Evolutionary conservation across 2,329 filamentous ascomycete species (phyloP).

Genomic region (Neofusicoccum sp.): DNA sequence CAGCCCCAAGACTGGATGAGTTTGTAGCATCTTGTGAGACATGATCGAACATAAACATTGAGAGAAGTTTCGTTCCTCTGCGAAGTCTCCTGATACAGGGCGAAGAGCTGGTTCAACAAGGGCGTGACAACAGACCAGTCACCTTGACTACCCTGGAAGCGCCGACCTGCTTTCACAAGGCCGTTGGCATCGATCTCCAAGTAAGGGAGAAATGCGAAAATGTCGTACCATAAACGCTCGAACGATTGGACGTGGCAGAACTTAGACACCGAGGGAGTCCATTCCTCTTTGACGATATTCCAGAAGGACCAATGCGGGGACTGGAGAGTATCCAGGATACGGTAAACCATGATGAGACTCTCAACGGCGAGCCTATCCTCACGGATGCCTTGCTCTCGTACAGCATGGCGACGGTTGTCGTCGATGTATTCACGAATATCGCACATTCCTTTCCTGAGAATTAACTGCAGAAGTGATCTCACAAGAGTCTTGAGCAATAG

Average conservation of each 20-base stretch:
- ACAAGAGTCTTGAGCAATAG: conserved; percentile 36
- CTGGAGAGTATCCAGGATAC: conserved; percentile 38
- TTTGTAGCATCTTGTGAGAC: conserved; percentile 53
- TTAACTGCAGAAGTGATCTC: conserved; percentile 35
- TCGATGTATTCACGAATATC: conserved; percentile 46
- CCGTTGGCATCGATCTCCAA: conserved; percentile 53
- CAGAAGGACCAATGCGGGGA: conserved; percentile 41
- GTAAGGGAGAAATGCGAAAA: conserved; percentile 55
- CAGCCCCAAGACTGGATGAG: conserved; percentile 58
- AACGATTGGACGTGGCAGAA: conserved; percentile 31
- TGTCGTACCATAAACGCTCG: conserved; percentile 41
- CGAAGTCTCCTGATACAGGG: conserved; percentile 46
- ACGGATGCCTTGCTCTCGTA: conserved; percentile 50
- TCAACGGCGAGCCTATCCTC: conserved; percentile 45
- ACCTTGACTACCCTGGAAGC: conserved; percentile 41
- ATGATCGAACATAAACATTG: conserved; percentile 54
- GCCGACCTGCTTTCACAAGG: conserved; percentile 41
- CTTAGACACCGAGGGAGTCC: conserved; percentile 19
- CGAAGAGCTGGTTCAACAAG: conserved; percentile 48
- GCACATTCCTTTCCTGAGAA: conserved; percentile 33
- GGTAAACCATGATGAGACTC: conserved; percentile 47
- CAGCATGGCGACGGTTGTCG: conserved; percentile 39
- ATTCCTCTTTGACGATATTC: conserved; percentile 39
- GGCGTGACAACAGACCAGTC: conserved; percentile 52
- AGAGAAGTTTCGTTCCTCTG: conserved; percentile 41